Evolutionary conservation across 495 filamentous ascomycete species (phyloP).

Genomic region (Evansstolkia leycettana): DNA sequence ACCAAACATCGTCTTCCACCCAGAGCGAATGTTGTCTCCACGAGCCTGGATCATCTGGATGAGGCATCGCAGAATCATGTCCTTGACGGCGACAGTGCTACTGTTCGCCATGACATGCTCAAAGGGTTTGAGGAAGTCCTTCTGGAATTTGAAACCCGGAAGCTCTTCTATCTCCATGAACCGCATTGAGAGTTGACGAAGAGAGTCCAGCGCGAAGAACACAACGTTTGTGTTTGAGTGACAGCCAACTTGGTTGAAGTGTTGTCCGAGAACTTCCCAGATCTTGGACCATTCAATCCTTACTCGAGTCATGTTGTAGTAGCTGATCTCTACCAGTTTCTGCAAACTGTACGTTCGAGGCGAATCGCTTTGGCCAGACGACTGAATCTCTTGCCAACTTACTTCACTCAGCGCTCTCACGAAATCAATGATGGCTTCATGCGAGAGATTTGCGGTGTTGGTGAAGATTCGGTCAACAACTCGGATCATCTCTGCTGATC

Average conservation of each 20-base stretch:
- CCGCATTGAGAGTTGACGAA: constrained; percentile 91
- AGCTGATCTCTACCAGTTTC: constrained; percentile 96
- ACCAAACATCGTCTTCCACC: constrained; percentile 99
- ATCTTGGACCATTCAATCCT: constrained; percentile 97
- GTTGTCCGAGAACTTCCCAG: constrained; percentile 88
- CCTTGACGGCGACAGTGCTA: constrained; percentile 79
- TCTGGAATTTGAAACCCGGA: constrained; percentile 98
- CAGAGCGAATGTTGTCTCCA: constrained; percentile 90
- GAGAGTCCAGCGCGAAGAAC: constrained; percentile 89
- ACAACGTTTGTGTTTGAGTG: constrained; percentile 91
- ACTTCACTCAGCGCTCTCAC: constrained; percentile 87
- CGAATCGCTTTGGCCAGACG: constrained; percentile 86
- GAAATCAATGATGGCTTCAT: constrained; percentile 96
- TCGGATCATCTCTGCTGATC: constrained; percentile 84
- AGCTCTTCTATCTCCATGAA: constrained; percentile 98
- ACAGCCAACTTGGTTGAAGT: constrained; percentile 96
- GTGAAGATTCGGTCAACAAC: constrained; percentile 93
- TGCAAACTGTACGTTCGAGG: constrained; percentile 94
- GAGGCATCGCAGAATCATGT: constrained; percentile 93
- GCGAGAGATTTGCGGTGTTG: constrained; percentile 83
- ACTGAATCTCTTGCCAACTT: constrained; percentile 98
- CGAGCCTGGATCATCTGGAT: constrained; percentile 98
- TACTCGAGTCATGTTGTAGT: constrained; percentile 98
- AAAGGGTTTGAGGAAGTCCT: constrained; percentile 97
- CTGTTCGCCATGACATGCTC: constrained; percentile 95